Evolutionary conservation across 2,329 filamentous ascomycete genomes (phyloP), one percentile per base, ranked within the genome.

Genomic region (Hypoxylon sp.): DNA sequence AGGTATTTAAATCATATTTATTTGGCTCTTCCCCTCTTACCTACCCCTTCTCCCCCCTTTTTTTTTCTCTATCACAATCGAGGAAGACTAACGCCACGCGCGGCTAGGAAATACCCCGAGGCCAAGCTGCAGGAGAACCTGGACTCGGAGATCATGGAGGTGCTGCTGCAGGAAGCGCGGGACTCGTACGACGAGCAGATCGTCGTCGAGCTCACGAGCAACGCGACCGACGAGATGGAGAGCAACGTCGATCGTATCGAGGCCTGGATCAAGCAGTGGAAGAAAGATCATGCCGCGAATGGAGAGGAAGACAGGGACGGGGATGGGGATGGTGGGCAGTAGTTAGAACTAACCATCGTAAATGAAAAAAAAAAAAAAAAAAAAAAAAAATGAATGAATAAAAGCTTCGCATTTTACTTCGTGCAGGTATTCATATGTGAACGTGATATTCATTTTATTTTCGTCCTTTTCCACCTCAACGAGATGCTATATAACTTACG

Each of bases 141-240:
- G 63, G 95, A 99, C 78, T 91, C 92, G 28, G 95, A 99, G 81
- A 98, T 99, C 75, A 98, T 99, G 89, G 91, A 97, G 74, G 92
- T 98, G 24, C 81, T 99, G 58, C 82, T 97, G 19, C 90, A 97
- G 70, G 95, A 99, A 81, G 95, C 95, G 30, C 84, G 89, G 63
- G 94, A 97, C 67, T 87, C 91, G 10, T 99, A 94, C 73, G 91
- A 92, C 56, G 87, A 91, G 77, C 88, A 95, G 74, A 92, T 97
- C 70, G 90, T 99, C 37, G 91, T 98, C 24, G 93, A 97, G 78
- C 80, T 99, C 73, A 87, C 82, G 73, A 98, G 94, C 78, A 91
- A 97, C 75, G 86, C 85, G 56, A 84, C 88, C 2, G 90, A 94
- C 53, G 92, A 97, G 78, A 91, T 99, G 77, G 94, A 99, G 72